phyloP scores from a whole-genome alignment of 768 basidiomycete species.

The Termitomyces sp. region DNA sequence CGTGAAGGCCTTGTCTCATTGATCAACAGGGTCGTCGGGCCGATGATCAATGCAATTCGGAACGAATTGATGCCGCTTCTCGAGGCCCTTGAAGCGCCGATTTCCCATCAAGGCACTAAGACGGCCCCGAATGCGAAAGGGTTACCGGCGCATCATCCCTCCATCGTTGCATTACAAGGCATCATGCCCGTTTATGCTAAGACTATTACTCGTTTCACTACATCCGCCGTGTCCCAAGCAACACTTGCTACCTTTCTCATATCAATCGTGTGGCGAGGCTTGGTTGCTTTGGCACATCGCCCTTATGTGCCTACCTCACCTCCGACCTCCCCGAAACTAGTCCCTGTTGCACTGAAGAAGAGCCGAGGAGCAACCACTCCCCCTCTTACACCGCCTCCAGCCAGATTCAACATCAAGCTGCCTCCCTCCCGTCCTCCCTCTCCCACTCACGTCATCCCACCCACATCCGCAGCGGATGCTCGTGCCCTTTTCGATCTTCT shows the following conservation, averaged over 20 bases:
- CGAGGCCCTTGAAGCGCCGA: constrained; percentile 53
- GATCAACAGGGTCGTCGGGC: constrained; percentile 60
- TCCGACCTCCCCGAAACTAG: constrained; percentile 31
- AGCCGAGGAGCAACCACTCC: constrained; percentile 41
- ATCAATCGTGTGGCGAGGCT: constrained; percentile 65
- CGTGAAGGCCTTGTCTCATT: constrained; percentile 69
- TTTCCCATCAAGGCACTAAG: constrained; percentile 23
- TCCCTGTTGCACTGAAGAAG: constrained; percentile 31
- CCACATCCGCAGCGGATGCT: constrained; percentile 51
- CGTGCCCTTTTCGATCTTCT: constrained; percentile 60
- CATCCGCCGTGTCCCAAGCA: constrained; percentile 48
- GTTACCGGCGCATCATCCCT: constrained; percentile 42
- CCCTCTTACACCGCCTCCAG: constrained; percentile 49
- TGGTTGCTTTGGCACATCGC: constrained; percentile 70
- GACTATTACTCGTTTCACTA: constrained; percentile 50
- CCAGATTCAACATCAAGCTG: constrained; percentile 61
- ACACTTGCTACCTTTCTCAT: constrained; percentile 67
- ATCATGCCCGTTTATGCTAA: constrained; percentile 60
- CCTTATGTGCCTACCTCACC: constrained; percentile 31
- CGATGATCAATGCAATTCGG: constrained; percentile 56
- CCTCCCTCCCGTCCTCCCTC: constrained; percentile 66
- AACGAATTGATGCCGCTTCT: constrained; percentile 55
- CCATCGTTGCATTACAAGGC: constrained; percentile 51
- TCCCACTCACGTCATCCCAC: constrained; percentile 26
- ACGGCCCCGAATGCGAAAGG: constrained; percentile 23